Evolutionary conservation across 805 yeast genomes (phyloP), one percentile per base, ranked within the genome.

Genomic region (Starmerella apis): DNA sequence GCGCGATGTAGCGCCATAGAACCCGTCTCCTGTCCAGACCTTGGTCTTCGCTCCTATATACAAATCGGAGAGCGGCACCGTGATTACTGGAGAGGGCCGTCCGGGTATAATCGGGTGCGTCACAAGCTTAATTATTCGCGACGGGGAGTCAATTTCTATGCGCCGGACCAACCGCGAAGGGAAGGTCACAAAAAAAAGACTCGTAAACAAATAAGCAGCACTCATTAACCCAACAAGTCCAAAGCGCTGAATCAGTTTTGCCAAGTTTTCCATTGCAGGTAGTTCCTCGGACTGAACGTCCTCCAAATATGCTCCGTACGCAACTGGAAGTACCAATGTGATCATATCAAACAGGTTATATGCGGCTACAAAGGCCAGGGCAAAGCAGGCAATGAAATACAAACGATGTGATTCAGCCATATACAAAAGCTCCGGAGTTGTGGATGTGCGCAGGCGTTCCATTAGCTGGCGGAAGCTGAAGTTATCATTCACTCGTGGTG

Each of bases 1-100:
- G 43, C 79, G 76, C 64, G 83, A 87, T 23, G 83, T 74, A 1
- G 94, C 84, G 0, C 94, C 94, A 62, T 86, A 86, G 60, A 83
- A 81, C 1, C 95, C 95, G 54, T 80, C 79, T n/a, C 87, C 88
- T 0, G 94, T 83, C 79, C 86, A 86, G 4, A 85, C 78, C 56
- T 83, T 78, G 8, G 86, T 72, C 51, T 75, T 73, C 50, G 74
- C 75, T 46, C 79, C 78, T 52, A 87, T 72, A 28, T 67, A 65
- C 46, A 86, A 55, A 43, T 72, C 66, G 32, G 69, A 69, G 43
- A 86, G 61, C 2, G 90, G 87, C 28, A 83, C 68, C 0, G 85
- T 79, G 52, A 75, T 73, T 10, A 83, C 80, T 0, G 94, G 90
- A 0, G 92, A 80, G 1, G 92, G 80, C 44, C 78, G 68, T 10